These are phyloP conservation scores for Chytridium lagenaria DNA, from an alignment of 371 early-diverging fungal species.

Conservation along the genomic window DNA sequence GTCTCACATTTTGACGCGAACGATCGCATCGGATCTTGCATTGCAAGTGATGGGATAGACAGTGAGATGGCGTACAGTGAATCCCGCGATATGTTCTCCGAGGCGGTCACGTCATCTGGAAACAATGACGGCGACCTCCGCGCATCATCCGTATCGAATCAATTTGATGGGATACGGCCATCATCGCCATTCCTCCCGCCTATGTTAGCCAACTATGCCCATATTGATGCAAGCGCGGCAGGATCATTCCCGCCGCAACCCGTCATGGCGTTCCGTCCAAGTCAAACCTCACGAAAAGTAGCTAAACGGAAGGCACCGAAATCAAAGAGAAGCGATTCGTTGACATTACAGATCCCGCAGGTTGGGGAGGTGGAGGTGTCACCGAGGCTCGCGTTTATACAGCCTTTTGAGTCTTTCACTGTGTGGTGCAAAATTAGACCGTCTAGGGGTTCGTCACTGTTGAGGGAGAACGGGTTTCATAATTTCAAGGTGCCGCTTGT, in stretches of 20 bases:
- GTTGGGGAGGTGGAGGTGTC: constrained; percentile 42
- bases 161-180: too few relatives aligned
- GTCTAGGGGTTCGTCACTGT: constrained; percentile 23
- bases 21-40: constrained; percentile 11
- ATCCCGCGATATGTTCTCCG: constrained; percentile 11
- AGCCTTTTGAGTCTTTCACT: constrained; percentile 41
- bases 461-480: constrained; percentile 26
- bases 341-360: constrained; percentile 24
- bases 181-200: neutral
- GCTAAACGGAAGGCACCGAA: neutral
- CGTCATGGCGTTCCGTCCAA: neutral
- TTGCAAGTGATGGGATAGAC: constrained; percentile 37
- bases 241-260: neutral
- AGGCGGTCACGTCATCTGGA: neutral
- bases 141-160: neutral
- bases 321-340: constrained; percentile 30
- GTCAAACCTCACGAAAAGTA: neutral
- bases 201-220: neutral
- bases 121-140: neutral
- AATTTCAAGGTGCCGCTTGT: constrained; percentile 28
- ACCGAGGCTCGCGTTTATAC: constrained; percentile 42
- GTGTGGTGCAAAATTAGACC: constrained; percentile 47
- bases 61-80: constrained; percentile 6
- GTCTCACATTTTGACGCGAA: neutral
- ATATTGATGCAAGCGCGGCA: neutral